Conservation (phyloP, 352 stramenopile species). For the Pythium phragmitis region DNA sequence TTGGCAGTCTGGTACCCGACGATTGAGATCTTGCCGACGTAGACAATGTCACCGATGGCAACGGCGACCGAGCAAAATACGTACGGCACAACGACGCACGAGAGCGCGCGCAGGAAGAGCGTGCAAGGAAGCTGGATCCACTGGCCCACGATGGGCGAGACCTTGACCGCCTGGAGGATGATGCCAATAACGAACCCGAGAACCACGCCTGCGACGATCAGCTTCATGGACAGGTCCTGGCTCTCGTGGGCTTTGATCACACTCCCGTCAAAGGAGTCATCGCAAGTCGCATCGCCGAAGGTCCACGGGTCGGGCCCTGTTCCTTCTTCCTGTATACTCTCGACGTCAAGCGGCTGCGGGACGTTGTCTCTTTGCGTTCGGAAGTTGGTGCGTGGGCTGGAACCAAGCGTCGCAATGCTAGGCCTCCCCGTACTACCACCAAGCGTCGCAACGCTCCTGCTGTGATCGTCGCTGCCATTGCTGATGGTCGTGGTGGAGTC, state of each 20-base stretch:
- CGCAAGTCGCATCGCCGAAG: neutral
- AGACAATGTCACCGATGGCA: constrained; percentile 68
- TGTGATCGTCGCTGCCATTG: neutral
- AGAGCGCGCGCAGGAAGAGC: constrained; percentile 69
- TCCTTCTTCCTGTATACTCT: constrained; percentile 5
- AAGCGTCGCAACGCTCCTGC: constrained; percentile 3
- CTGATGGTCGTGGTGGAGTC: constrained; percentile 4
- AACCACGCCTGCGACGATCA: constrained; percentile 45
- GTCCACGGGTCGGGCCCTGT: constrained; percentile 3
- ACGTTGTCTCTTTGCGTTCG: neutral
- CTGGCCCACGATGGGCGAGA: constrained; percentile 38
- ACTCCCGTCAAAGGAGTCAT: neutral
- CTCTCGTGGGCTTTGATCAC: neutral
- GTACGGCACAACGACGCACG: constrained; percentile 69
- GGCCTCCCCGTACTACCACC: neutral
- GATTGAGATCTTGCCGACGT: constrained; percentile 64
- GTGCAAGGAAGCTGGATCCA: constrained; percentile 68
- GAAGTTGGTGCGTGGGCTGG: constrained; percentile 11
- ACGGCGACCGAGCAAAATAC: constrained; percentile 83
- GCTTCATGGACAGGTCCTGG: constrained; percentile 38
- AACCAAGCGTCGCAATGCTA: constrained; percentile 1
- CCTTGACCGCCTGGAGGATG: constrained; percentile 45
- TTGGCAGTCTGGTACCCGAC: constrained; percentile 65
- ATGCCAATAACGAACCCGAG: constrained; percentile 53
- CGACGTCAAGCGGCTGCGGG: neutral